Evolutionary conservation across 495 filamentous ascomycete species (phyloP).

Genomic region (Schizothecium vesticola): DNA sequence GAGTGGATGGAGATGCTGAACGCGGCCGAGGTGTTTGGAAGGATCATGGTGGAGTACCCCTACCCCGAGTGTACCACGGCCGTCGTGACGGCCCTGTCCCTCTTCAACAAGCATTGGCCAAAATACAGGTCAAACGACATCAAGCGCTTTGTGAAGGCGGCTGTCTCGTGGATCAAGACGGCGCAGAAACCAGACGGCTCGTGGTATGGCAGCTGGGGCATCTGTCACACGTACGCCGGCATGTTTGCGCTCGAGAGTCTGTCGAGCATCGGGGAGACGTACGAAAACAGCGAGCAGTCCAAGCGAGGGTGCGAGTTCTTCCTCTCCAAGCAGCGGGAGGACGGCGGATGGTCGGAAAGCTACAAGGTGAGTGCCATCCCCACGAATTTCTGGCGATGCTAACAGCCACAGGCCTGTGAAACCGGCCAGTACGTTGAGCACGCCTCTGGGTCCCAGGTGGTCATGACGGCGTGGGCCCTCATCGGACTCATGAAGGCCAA

Average conservation of each 20-base stretch:
- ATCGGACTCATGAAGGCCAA: slow-evolving; percentile 79
- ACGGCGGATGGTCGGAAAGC: slow-evolving; percentile 96
- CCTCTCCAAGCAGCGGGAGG: slow-evolving; percentile 70
- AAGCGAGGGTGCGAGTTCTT: slow-evolving; percentile 80
- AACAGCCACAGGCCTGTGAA: slow-evolving; percentile 48
- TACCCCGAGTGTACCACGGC: slow-evolving; percentile 98
- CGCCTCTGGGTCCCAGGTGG: slow-evolving; percentile 65
- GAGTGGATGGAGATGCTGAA: slow-evolving; percentile 78
- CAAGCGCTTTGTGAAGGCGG: slow-evolving; percentile 58
- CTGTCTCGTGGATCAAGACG: slow-evolving; percentile 73
- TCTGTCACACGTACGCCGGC: slow-evolving; percentile 93
- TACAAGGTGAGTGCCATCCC: slow-evolving; percentile 61
- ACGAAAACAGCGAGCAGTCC: slow-evolving; percentile 63
- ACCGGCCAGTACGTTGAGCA: slow-evolving; percentile 48
- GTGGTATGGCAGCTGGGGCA: slow-evolving; percentile 97
- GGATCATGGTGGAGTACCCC: slow-evolving; percentile 97
- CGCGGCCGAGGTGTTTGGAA: slow-evolving; percentile 92
- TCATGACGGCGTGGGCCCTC: slow-evolving; percentile 87
- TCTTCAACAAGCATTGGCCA: slow-evolving; percentile 78
- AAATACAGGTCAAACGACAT: slow-evolving; percentile 75
- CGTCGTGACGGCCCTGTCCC: slow-evolving; percentile 78
- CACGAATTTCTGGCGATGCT: not conserved
- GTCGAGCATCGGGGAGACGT: slow-evolving; percentile 73
- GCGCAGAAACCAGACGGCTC: slow-evolving; percentile 76
- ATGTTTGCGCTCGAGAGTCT: slow-evolving; percentile 94